Conservation (phyloP, 306 rosid species). For the Quercus bicolor region DNA sequence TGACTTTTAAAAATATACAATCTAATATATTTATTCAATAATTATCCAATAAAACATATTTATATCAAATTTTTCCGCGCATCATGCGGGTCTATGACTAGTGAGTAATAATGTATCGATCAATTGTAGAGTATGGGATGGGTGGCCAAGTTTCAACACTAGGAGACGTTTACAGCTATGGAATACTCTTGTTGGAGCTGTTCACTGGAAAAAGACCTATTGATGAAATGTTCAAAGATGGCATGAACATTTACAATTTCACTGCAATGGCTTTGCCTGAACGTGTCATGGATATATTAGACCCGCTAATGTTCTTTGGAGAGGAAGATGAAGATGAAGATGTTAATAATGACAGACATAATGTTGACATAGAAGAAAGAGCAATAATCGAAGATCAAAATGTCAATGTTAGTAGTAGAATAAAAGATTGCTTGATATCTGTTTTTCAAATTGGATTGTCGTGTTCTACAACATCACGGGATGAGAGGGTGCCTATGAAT, state of each 20-base stretch:
- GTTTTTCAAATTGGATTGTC: no score
- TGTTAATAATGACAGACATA: background rate
- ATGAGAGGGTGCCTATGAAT: no score
- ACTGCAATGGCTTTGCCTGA: slow-evolving; percentile 23
- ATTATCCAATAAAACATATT: no score
- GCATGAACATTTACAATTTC: slow-evolving; percentile 22
- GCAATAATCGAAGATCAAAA: no score
- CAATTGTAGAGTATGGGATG: slow-evolving; percentile 37
- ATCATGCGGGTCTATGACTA: no score
- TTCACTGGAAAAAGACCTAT: slow-evolving; percentile 42
- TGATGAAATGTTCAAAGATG: slow-evolving; percentile 31
- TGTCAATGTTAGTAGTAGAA: no score
- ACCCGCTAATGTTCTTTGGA: background rate
- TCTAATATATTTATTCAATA: no score
- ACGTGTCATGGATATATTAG: background rate
- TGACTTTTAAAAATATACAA: no score
- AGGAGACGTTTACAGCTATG: slow-evolving; percentile 28
- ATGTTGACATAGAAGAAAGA: no score
- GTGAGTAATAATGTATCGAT: background rate
- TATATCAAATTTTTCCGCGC: no score
- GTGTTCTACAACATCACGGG: no score
- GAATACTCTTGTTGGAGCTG: slow-evolving; percentile 32
- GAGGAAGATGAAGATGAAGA: slow-evolving; percentile 10
- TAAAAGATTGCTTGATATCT: no score
- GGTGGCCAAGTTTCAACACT: slow-evolving; percentile 20